Percentiles rank a stretch among this genome's conserved stretches.
These are phyloP conservation scores for Rhodomyrtus tomentosa DNA, from an alignment of 345 rosid genomes.

Conservation along the genomic window DNA sequence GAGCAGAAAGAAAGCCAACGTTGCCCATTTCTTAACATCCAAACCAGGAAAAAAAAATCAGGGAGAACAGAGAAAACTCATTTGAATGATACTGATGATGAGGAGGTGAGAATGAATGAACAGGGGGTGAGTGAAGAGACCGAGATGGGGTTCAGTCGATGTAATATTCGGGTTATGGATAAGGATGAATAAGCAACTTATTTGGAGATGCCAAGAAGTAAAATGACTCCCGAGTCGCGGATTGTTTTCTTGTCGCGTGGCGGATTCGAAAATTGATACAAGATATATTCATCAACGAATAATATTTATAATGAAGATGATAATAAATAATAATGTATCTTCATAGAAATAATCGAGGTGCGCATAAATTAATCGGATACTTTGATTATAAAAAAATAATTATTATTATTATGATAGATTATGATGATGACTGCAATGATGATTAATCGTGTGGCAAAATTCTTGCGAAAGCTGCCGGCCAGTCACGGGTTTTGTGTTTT, in stretches of 20 bases:
- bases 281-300: neutral
- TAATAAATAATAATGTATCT: too few species aligned
- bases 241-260: neutral
- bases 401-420: too few species aligned
- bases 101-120: neutral
- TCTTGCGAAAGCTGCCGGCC: neutral
- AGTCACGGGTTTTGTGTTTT: neutral
- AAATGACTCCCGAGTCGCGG: too few species aligned
- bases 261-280: neutral
- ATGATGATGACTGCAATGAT: neutral
- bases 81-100: neutral
- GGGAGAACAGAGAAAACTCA: neutral
- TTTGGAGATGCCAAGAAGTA: neutral
- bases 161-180: neutral
- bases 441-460: neutral
- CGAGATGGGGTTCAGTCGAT: neutral
- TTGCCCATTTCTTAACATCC: neutral
- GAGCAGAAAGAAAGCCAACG: neutral
- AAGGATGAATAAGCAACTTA: neutral
- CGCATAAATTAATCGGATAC: too few species aligned
- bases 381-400: too few species aligned
- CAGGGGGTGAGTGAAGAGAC: neutral
- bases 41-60: neutral
- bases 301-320: neutral
- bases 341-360: too few species aligned